Percentiles rank a stretch among this genome's conserved stretches.
Conservation (phyloP, 2,329 filamentous ascomycete genomes). For the Monosporascus sp. region DNA sequence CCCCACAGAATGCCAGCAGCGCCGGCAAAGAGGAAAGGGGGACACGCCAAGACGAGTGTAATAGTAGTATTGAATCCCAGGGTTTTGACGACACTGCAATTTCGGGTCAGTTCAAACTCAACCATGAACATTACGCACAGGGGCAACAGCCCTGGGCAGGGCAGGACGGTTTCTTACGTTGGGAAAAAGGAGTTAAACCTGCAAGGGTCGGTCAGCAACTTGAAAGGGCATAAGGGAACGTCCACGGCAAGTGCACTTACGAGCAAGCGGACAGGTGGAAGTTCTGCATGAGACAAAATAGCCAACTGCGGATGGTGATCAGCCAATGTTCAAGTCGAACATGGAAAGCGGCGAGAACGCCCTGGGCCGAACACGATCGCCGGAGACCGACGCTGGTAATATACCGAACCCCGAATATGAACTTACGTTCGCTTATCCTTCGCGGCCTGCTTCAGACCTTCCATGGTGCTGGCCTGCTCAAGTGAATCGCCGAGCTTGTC, state of each 20-base stretch:
- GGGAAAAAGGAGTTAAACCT: constrained; percentile 42
- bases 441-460: constrained; percentile 43
- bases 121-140: no score
- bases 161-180: constrained; percentile 17
- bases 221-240: no score
- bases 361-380: no score
- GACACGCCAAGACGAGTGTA: constrained; percentile 46
- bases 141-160: no score
- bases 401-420: no score
- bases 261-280: constrained; percentile 44
- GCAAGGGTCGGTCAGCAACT: no score
- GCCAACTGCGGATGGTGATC: constrained; percentile 24
- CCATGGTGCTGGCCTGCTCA: constrained; percentile 33
- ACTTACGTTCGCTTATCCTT: constrained; percentile 38
- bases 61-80: constrained; percentile 43
- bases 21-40: constrained; percentile 46
- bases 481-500: constrained; percentile 45
- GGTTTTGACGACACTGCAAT: constrained; percentile 38
- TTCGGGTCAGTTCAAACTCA: no score
- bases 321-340: no score
- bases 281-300: constrained; percentile 51
- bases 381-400: no score
- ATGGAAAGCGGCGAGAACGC: no score
- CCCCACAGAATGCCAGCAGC: constrained; percentile 33
- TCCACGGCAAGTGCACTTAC: no score